Evolutionary conservation across 495 filamentous ascomycete species (phyloP).

Genomic region (Niebla homalea): DNA sequence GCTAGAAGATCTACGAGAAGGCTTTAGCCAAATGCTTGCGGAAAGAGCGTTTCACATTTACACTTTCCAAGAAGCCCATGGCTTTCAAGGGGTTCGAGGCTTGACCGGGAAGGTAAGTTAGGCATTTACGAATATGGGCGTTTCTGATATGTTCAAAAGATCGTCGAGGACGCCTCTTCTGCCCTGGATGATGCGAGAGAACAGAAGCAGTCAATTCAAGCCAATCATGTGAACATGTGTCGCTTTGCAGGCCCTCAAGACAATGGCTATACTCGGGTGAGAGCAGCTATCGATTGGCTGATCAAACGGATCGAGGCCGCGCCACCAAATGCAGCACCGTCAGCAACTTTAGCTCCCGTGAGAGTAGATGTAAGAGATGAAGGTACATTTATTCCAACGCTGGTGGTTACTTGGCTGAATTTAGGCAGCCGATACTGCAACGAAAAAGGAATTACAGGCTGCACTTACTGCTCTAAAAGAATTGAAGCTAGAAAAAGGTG

Average conservation of each 20-base stretch:
- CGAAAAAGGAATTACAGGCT: no score
- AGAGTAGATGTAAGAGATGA: no score
- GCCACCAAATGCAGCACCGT: no score
- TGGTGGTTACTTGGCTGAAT: no score
- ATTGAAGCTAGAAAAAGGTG: no score
- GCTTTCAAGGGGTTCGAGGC: not conserved
- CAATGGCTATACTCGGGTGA: not conserved
- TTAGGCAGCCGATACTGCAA: no score
- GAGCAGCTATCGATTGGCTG: no score
- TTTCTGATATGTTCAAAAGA: not conserved
- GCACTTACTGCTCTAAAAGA: no score
- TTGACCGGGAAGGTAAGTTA: constrained; percentile 3
- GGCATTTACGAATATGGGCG: no score
- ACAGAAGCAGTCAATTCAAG: constrained; percentile 1
- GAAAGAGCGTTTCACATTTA: not conserved
- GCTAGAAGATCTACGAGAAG: not conserved
- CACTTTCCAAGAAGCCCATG: constrained; percentile 7
- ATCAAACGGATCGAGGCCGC: no score
- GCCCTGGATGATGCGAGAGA: not conserved
- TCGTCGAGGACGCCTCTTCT: constrained; percentile 5
- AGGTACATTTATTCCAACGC: no score
- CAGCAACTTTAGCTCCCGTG: no score
- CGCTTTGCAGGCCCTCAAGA: not conserved
- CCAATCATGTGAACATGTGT: constrained; percentile 11
- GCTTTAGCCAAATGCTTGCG: constrained; percentile 2